Percentiles rank a stretch among this genome's conserved stretches.
phyloP scores from a whole-genome alignment of 1,139 yeast species.

The Groenewaldozyma sp. region DNA sequence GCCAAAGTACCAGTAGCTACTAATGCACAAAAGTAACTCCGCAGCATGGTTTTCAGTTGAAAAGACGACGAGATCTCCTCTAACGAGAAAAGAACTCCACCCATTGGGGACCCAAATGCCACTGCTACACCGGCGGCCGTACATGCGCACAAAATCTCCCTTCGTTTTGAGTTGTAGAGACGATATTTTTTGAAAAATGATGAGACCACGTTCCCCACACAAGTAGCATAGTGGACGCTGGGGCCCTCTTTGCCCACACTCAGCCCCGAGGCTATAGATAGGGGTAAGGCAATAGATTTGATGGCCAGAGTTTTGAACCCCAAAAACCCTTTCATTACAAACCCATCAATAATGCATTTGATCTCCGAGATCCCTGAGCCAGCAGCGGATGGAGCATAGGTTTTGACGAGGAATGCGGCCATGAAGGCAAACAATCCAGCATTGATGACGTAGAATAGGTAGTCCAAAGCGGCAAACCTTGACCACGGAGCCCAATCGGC shows the following conservation, averaged over 20 bases:
- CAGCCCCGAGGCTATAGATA: constrained; percentile 75
- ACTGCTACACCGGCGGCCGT: constrained; percentile 92
- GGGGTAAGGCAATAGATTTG: constrained; percentile 73
- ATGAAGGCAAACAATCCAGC: constrained; percentile 54
- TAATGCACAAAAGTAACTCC: constrained; percentile 82
- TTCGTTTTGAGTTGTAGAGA: constrained; percentile 31
- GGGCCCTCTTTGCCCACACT: constrained; percentile 85
- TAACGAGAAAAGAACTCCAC: constrained; percentile 81
- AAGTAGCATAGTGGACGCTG: constrained; percentile 76
- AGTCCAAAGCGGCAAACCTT: constrained; percentile 37
- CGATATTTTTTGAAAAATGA: constrained; percentile 40
- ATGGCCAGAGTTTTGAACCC: constrained; percentile 63
- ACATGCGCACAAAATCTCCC: constrained; percentile 70
- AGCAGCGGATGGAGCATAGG: constrained; percentile 82
- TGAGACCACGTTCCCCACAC: constrained; percentile 64
- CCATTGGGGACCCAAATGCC: constrained; percentile 91
- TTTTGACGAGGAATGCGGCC: constrained; percentile 61
- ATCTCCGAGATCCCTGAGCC: constrained; percentile 97
- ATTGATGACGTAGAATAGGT: constrained; percentile 47
- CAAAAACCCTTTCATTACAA: constrained; percentile 68
- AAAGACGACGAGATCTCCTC: constrained; percentile 71
- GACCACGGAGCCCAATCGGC: constrained; percentile 34
- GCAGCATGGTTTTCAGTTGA: constrained; percentile 77
- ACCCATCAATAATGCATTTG: constrained; percentile 91
- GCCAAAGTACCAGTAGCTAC: constrained; percentile 73